Percentiles rank a stretch among this genome's conserved stretches.
Evolutionary conservation across 257 asterid species (phyloP).

Genomic region (Solanum corneliomulleri): DNA sequence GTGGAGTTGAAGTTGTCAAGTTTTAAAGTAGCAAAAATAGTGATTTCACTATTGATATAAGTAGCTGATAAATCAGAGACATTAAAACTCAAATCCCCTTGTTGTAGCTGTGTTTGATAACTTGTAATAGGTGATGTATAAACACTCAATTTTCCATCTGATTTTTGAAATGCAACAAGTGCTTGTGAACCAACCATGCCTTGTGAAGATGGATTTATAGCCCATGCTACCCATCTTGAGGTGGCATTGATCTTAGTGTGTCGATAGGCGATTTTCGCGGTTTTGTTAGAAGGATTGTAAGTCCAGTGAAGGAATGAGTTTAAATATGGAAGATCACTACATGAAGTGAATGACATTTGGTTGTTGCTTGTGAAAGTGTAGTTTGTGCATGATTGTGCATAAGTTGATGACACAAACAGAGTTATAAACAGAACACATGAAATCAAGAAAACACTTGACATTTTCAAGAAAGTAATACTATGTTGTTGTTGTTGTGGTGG

Average conservation of each 20-base stretch:
- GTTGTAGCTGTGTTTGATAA: conserved; percentile 46
- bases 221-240: conserved; percentile 81
- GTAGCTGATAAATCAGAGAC: conserved; percentile 59
- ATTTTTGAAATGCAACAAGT: conserved; percentile 58
- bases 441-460: conserved; percentile 7
- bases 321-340: conserved; percentile 57
- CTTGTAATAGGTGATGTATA: conserved; percentile 48
- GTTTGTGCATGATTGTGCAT: conserved; percentile 52
- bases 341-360: conserved; percentile 34
- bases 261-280: conserved; percentile 51
- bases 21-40: conserved; percentile 51
- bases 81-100: conserved; percentile 62
- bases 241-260: conserved; percentile 21
- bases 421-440: conserved; percentile 12
- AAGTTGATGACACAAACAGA: conserved; percentile 13
- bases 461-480: neutral
- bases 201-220: conserved; percentile 46
- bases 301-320: conserved; percentile 84
- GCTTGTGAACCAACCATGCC: conserved; percentile 85
- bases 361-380: conserved; percentile 56
- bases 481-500: neutral
- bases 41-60: conserved; percentile 33
- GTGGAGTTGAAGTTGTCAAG: conserved; percentile 43
- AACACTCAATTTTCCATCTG: conserved; percentile 57
- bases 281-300: conserved; percentile 34